Conservation (phyloP, 768 basidiomycete species). For the Trichaptum fuscoviolaceum region DNA sequence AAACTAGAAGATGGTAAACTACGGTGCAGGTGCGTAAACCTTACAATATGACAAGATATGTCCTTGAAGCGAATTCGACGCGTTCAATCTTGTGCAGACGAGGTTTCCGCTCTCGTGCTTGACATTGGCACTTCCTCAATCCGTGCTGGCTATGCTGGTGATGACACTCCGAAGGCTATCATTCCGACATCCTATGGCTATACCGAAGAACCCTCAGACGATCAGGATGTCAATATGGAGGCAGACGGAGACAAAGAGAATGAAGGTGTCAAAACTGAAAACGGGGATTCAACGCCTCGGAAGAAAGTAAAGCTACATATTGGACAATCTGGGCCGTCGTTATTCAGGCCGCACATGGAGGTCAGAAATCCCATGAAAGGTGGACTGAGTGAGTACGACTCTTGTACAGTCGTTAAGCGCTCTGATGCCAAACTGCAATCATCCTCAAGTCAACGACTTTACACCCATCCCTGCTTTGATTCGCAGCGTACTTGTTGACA, state of each 20-base stretch:
- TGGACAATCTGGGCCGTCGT: conserved; percentile 82
- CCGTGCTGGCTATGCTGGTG: conserved; percentile 95
- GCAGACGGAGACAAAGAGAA: conserved; percentile 33
- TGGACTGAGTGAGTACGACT: conserved; percentile 62
- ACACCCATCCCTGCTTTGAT: conserved; percentile 65
- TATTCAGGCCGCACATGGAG: conserved; percentile 91
- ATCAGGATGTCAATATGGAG: conserved; percentile 51
- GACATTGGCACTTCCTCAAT: conserved; percentile 90
- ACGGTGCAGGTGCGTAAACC: conserved; percentile 68
- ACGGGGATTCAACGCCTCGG: conserved; percentile 27
- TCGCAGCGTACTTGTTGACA: conserved; percentile 67
- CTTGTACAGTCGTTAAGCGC: neutral
- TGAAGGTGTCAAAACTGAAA: conserved; percentile 22
- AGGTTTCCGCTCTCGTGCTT: conserved; percentile 94
- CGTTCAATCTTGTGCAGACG: conserved; percentile 50
- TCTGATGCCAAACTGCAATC: neutral
- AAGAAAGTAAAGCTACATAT: conserved; percentile 62
- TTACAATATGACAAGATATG: neutral
- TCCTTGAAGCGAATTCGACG: neutral
- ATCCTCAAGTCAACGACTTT: conserved; percentile 63
- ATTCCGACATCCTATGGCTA: conserved; percentile 89
- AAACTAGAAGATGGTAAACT: conserved; percentile 59
- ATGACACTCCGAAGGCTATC: conserved; percentile 91
- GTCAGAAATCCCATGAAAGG: conserved; percentile 78
- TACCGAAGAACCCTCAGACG: conserved; percentile 33